Base-by-base conservation (phyloP, 257 asterid species). In the Solanum rostratum region DNA sequence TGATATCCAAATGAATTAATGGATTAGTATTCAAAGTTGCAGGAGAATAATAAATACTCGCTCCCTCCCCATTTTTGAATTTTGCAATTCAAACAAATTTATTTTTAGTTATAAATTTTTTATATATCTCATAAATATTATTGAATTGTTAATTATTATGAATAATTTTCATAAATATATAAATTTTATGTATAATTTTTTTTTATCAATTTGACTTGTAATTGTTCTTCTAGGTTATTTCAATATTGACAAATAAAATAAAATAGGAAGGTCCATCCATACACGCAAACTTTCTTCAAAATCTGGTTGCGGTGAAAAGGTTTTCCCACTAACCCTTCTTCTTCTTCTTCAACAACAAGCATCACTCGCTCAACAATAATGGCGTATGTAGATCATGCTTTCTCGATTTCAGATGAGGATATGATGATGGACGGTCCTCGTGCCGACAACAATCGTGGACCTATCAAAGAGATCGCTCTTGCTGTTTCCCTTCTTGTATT, bases 321-420 rank as follows among this genome's bases (percentile, higher is more conserved):
- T 16, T 43, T 50, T 78, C 29, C 63, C 65, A 78, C 82, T 27
- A 16, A 76, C 81, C 62, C 82, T 49, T 46, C 22, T 71, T 20
- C 53, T 70, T 68, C 53, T 37, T 71, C 81, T 74, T 49, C 39
- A 33, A 33, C 39, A 33, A 33, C 5, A 33, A 33, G 39, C 39
- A 33, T 33, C 39, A n/a, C n/a, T n/a, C n/a, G n/a, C n/a, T n/a
- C n/a, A n/a, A n/a, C n/a, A 33, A 5, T 33, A 33, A 59, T 97
- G 99, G 99, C 99, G 69, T 97, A 97, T 62, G 98, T 95, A 20
- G 98, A 95, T 93, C 99, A 95, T 88, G 94, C 99, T 8, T 97
- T 97, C 89, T 97, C 99, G 89, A 95, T 97, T 33, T 93, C 99
- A 80, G 99, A 97, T 83, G 99, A 97, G 87, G 99, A 97, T 85